phyloP scores from a whole-genome alignment of 2,329 filamentous ascomycete species.

The Ophiognomonia clavigignenti-juglandacearum region DNA sequence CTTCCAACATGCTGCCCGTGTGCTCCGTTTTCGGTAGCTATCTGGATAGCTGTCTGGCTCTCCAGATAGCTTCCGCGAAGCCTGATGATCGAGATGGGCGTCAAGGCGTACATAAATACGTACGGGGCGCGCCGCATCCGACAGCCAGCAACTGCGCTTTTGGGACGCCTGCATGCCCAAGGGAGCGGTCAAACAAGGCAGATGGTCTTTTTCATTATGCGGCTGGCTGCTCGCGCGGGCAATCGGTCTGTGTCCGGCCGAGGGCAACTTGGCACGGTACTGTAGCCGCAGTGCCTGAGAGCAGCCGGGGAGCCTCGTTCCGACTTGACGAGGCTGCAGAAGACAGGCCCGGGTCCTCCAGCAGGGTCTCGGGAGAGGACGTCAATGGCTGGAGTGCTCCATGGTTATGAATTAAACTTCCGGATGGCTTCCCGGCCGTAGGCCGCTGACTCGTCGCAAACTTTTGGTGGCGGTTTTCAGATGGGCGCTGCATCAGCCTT shows the following conservation, averaged over 20 bases:
- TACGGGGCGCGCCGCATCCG: not conserved
- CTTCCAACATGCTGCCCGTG: too few relatives aligned
- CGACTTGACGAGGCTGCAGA: conserved; percentile 4
- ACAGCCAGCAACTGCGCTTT: not conserved
- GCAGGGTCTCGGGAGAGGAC: too few relatives aligned
- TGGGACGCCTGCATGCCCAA: not conserved
- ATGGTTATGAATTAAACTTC: not conserved
- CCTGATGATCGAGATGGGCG: not conserved
- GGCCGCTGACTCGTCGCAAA: conserved; percentile 3
- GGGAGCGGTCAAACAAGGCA: not conserved
- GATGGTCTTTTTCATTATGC: too few relatives aligned
- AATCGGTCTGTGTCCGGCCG: conserved; percentile 13
- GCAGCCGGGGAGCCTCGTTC: conserved; percentile 5
- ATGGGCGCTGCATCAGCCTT: not conserved
- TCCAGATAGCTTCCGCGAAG: not conserved
- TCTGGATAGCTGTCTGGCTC: too few relatives aligned
- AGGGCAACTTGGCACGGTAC: too few relatives aligned
- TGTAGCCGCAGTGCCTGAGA: too few relatives aligned
- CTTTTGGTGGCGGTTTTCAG: not conserved
- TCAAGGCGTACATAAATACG: not conserved
- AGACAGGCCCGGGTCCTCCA: too few relatives aligned
- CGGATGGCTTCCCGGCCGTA: not conserved
- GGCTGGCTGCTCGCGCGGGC: too few relatives aligned
- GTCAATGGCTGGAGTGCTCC: conserved; percentile 6
- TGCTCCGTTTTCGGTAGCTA: too few relatives aligned